Evolutionary conservation across 352 stramenopile genomes (phyloP).

Genomic region (Globisporangium polare): DNA sequence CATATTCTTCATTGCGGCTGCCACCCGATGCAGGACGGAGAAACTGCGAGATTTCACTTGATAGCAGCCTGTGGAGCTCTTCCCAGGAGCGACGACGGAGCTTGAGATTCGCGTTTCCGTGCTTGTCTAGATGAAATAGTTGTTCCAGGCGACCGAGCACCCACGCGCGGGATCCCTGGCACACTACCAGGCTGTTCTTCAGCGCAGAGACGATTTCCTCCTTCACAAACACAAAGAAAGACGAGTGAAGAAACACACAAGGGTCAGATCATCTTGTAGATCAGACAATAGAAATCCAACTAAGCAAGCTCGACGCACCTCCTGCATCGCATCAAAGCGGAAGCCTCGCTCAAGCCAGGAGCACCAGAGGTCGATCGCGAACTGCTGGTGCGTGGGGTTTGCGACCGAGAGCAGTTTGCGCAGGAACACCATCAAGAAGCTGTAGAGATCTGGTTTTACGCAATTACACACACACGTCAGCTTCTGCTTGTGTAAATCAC

Average conservation of each 20-base stretch:
- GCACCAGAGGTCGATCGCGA: slow-evolving; percentile 73
- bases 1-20: slow-evolving; percentile 14
- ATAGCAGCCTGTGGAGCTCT: slow-evolving; percentile 37
- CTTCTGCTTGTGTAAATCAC: background rate
- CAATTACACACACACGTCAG: background rate
- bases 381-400: slow-evolving; percentile 38
- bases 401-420: slow-evolving; percentile 65
- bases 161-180: slow-evolving; percentile 32
- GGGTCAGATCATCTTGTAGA: background rate
- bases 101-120: background rate
- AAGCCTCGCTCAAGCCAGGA: slow-evolving; percentile 44
- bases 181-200: slow-evolving; percentile 45
- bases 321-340: slow-evolving; percentile 52
- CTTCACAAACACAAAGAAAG: slow-evolving; percentile 12
- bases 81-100: slow-evolving; percentile 31
- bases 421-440: slow-evolving; percentile 80
- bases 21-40: slow-evolving; percentile 26
- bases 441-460: slow-evolving; percentile 57
- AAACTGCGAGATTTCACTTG: slow-evolving; percentile 38
- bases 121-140: slow-evolving; percentile 21
- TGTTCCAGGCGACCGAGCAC: slow-evolving; percentile 40
- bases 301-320: slow-evolving; percentile 29
- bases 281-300: no score
- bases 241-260: background rate
- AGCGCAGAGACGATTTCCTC: slow-evolving; percentile 54